phyloP scores from a whole-genome alignment of 2,329 filamentous ascomycete genomes.

The Dactylellina parvicollis region DNA sequence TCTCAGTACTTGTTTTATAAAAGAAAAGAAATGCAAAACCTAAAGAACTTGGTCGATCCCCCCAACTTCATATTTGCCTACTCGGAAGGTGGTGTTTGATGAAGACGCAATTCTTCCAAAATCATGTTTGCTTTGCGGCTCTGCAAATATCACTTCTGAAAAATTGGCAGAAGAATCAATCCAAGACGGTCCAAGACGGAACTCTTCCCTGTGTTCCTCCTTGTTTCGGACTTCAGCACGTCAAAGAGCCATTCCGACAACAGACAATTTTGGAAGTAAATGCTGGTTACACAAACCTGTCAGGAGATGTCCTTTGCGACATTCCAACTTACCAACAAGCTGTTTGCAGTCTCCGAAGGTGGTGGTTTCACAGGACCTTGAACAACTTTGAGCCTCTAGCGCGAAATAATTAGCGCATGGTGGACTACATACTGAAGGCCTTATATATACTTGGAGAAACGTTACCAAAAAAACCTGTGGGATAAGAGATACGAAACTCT shows the following conservation, averaged over 20 bases:
- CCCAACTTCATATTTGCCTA: no score
- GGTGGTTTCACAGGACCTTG: conserved; percentile 15
- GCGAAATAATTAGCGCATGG: no score
- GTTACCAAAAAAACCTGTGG: no score
- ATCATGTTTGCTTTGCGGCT: no score
- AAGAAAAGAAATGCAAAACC: no score
- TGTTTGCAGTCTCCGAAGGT: neutral
- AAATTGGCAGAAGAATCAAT: conserved; percentile 9
- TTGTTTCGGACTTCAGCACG: conserved; percentile 11
- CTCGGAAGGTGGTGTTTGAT: no score
- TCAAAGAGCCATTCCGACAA: neutral
- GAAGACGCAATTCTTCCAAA: no score
- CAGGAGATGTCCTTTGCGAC: neutral
- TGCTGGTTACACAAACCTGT: neutral
- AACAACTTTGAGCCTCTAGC: conserved; percentile 14
- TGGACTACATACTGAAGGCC: no score
- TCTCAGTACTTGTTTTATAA: no score
- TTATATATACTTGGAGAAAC: no score
- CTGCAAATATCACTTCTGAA: neutral
- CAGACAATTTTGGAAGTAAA: no score
- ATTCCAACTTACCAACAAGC: conserved; percentile 6
- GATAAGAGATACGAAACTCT: neutral
- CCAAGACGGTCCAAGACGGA: neutral
- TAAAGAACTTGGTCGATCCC: no score
- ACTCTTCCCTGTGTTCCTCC: conserved; percentile 25